phyloP scores from a whole-genome alignment of 73 alveolate genomes.

The Tetrahymena borealis region DNA sequence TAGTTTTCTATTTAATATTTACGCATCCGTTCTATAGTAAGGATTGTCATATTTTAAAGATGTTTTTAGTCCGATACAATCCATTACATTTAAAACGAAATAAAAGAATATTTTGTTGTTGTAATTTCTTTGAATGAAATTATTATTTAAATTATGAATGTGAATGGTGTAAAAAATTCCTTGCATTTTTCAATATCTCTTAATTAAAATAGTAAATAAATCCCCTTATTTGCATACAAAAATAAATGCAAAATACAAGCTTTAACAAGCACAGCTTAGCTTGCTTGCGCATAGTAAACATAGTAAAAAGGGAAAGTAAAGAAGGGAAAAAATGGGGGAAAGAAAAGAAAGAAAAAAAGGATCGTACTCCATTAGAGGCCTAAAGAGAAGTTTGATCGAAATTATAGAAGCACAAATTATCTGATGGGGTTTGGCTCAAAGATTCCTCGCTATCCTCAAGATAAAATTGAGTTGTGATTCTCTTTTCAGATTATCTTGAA shows the following conservation, averaged over 20 bases:
- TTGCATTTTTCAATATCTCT: background rate
- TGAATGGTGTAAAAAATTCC: background rate
- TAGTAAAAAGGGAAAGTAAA: background rate
- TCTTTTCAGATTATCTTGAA: background rate
- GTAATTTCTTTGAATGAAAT: background rate
- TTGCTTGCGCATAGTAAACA: background rate
- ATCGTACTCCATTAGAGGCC: background rate
- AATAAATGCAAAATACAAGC: background rate
- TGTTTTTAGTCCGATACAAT: no score
- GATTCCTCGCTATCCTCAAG: background rate
- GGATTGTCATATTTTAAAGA: no score
- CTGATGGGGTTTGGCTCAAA: background rate
- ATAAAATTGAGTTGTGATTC: background rate
- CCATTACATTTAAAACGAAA: background rate
- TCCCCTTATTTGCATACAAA: background rate
- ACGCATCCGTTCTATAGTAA: no score
- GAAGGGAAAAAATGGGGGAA: background rate
- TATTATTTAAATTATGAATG: background rate
- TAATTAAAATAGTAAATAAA: background rate
- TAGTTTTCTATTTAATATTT: no score
- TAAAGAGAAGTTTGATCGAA: background rate
- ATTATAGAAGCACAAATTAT: background rate
- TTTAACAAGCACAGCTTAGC: background rate
- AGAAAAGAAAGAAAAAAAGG: background rate
- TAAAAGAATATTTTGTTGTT: background rate